Conservation (phyloP, 1,284 basidiomycete genomes). For the Trichosporon asahii region DNA sequence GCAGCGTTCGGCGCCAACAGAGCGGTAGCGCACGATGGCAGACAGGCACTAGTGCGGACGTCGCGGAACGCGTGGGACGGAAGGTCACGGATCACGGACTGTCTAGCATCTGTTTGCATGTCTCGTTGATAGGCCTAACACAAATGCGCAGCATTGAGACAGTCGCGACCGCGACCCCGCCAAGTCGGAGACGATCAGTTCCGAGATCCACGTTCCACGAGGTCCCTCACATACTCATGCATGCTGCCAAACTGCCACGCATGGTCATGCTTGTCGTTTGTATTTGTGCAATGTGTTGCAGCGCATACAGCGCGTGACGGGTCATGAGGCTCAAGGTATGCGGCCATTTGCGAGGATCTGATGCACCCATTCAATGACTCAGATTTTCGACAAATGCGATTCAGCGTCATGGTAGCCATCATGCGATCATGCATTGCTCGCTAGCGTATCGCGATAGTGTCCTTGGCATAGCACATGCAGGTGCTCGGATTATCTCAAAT, state of each 20-base stretch:
- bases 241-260: not conserved
- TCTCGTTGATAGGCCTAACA: too few relatives aligned
- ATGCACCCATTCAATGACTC: not conserved
- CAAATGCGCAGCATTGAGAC: not conserved
- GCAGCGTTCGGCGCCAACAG: not conserved
- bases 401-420: not conserved
- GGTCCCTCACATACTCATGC: not conserved
- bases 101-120: too few relatives aligned
- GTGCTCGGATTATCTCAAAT: not conserved
- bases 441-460: not conserved
- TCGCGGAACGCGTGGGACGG: not conserved
- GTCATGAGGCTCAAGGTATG: not conserved
- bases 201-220: not conserved
- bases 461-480: not conserved
- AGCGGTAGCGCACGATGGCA: not conserved
- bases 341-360: not conserved
- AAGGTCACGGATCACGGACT: too few relatives aligned
- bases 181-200: not conserved
- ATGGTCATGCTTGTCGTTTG: too few relatives aligned
- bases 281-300: too few relatives aligned
- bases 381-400: constrained; percentile 5
- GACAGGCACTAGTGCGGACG: not conserved
- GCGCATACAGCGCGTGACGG: not conserved
- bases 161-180: too few relatives aligned
- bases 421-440: not conserved